Base-by-base conservation (phyloP, 139 green algal genomes). In the Haematococcus lacustris region DNA sequence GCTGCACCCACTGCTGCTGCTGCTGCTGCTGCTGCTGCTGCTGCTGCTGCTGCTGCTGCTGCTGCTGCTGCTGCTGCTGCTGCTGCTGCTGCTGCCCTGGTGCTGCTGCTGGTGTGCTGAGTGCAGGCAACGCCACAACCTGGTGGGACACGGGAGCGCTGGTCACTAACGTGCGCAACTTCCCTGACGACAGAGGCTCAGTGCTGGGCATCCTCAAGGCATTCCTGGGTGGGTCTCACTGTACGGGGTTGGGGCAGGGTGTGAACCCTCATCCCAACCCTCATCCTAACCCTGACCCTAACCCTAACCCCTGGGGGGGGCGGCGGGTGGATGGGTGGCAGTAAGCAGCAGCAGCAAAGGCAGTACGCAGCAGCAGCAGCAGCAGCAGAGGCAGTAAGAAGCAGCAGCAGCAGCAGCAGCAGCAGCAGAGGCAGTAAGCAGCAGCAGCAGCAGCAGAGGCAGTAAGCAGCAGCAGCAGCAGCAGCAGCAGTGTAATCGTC, bases 131-230 rank as follows among this genome's bases (percentile, higher is more conserved):
- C 38, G 78, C 78, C 0, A 79, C 81, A 43, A 89, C 80, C 0
- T 96, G 87, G 84, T 78, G 82, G 38, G 91, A 96, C 75, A 91
- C 87, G 1, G 47, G 75, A 23, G 75, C 65, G 3, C 70, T 97
- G 13, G 88, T 88, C 37, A 95, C 88, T 21, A 92, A 85, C 76
- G 71, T 93, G 17, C 74, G 85, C 34, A 97, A 97, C 83, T 95
- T 97, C 73, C 86, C 89, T 1, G 68, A 78, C 50, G 63, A 88
- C 32, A 78, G 91, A 0, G 92, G 92, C 64, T 86, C 78, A 1
- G 87, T 92, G 5, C 86, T 96, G 30, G 91, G 92, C 66, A 77
- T 92, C 17, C 73, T 94, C 43, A 96, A 94, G 71, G 76, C 81
- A 0, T 78, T 79, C 57, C 43, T 53, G 43, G 43, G 43, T 37